A percentile compares a stretch with the other conserved stretches of the same genome.
These are phyloP conservation scores for Gastrodia elata DNA, from an alignment of 106 monocot species.

Conservation along the genomic window DNA sequence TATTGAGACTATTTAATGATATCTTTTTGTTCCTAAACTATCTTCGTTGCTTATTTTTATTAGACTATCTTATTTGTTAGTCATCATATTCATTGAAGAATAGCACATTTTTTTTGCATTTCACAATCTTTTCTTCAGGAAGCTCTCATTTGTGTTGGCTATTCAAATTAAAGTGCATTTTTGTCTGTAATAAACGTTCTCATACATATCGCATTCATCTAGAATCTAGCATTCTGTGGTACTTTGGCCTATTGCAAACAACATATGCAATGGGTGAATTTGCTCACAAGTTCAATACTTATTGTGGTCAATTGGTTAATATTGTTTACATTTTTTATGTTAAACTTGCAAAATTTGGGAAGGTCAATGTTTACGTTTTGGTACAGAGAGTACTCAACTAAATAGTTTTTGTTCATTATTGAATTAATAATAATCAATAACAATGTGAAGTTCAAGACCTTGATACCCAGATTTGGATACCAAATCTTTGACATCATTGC, in stretches of 20 bases:
- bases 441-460: too few species aligned
- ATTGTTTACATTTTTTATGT: neutral
- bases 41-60: neutral
- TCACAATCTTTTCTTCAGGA: neutral
- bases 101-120: neutral
- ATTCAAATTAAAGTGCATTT: neutral
- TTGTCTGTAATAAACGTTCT: neutral
- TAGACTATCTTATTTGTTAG: neutral
- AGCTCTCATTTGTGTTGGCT: neutral
- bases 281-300: neutral
- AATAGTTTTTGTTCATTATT: neutral
- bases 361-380: too few species aligned
- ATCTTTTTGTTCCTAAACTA: neutral
- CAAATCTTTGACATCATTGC: too few species aligned
- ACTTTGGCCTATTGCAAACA: neutral
- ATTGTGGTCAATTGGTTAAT: neutral
- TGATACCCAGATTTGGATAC: too few species aligned
- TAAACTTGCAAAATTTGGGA: neutral
- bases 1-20: neutral
- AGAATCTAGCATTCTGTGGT: neutral
- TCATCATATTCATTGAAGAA: neutral
- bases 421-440: neutral
- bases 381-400: neutral
- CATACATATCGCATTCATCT: neutral
- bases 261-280: neutral